Conservation (phyloP, 345 rosid species). For the Kandelia obovata region DNA sequence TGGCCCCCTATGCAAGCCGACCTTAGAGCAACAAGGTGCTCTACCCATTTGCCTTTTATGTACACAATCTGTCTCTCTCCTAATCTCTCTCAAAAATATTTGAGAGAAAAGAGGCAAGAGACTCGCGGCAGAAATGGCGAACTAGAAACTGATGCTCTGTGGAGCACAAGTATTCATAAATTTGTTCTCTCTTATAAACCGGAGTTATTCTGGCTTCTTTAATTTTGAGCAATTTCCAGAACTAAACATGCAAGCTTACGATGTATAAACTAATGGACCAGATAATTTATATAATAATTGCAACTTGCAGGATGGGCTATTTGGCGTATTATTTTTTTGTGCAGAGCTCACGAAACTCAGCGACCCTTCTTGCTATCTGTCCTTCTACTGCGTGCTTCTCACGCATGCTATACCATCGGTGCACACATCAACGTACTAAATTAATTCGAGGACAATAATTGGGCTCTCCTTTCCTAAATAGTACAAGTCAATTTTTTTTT, state of each 20-base stretch:
- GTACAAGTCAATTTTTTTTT: too few species aligned
- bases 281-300: neutral
- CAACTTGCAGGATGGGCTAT: neutral
- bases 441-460: neutral
- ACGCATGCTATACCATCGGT: too few species aligned
- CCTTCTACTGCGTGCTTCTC: constrained; percentile 26
- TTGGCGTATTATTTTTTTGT: neutral
- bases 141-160: too few species aligned
- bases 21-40: constrained; percentile 60
- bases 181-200: too few species aligned
- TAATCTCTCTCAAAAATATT: neutral
- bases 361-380: constrained; percentile 36
- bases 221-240: too few species aligned
- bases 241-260: too few species aligned
- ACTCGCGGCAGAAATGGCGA: too few species aligned
- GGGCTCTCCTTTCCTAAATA: neutral
- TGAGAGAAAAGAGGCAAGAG: neutral
- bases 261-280: neutral
- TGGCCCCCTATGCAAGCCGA: constrained; percentile 58
- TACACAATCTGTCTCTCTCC: constrained; percentile 17
- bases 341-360: constrained; percentile 8
- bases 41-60: constrained; percentile 42
- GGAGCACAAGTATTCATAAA: too few species aligned
- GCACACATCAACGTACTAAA: too few species aligned
- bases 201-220: too few species aligned